Evolutionary conservation across 2,329 filamentous ascomycete species (phyloP).

Genomic region (Penicillium decumbens): DNA sequence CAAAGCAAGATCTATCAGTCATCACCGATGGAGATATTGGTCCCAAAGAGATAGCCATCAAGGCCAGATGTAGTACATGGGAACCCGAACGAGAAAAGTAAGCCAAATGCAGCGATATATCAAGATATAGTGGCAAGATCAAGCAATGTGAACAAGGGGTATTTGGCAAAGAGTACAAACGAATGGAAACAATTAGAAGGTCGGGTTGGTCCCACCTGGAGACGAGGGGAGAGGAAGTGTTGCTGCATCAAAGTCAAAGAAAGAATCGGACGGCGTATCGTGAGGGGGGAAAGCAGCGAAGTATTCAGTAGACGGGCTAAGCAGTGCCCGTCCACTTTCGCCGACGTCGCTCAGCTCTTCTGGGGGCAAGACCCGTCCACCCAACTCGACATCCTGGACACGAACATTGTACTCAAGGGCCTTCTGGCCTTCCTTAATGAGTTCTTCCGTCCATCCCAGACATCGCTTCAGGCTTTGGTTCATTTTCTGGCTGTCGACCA

Average conservation of each 20-base stretch:
- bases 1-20: constrained; percentile 8
- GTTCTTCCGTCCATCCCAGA: constrained; percentile 79
- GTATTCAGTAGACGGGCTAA: constrained; percentile 29
- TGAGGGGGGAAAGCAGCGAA: constrained; percentile 6
- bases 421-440: constrained; percentile 83
- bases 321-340: constrained; percentile 30
- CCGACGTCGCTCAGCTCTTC: constrained; percentile 55
- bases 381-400: constrained; percentile 73
- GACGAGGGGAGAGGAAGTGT: constrained; percentile 18
- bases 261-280: constrained; percentile 4
- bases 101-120: constrained; percentile 2
- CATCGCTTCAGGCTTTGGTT: constrained; percentile 91
- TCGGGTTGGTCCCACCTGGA: constrained; percentile 20
- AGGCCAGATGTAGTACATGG: neutral
- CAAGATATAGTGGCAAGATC: constrained; percentile 4
- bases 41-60: constrained; percentile 2
- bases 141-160: constrained; percentile 11
- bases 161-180: constrained; percentile 16
- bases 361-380: constrained; percentile 68
- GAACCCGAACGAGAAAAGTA: neutral
- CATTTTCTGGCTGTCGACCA: constrained; percentile 88
- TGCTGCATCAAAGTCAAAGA: constrained; percentile 10
- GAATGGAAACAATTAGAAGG: constrained; percentile 9
- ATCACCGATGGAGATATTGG: neutral
- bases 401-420: constrained; percentile 78